Percentiles rank a stretch among this genome's conserved stretches.
phyloP scores from a whole-genome alignment of 768 basidiomycete genomes.

The Boletus rubroflammeus region DNA sequence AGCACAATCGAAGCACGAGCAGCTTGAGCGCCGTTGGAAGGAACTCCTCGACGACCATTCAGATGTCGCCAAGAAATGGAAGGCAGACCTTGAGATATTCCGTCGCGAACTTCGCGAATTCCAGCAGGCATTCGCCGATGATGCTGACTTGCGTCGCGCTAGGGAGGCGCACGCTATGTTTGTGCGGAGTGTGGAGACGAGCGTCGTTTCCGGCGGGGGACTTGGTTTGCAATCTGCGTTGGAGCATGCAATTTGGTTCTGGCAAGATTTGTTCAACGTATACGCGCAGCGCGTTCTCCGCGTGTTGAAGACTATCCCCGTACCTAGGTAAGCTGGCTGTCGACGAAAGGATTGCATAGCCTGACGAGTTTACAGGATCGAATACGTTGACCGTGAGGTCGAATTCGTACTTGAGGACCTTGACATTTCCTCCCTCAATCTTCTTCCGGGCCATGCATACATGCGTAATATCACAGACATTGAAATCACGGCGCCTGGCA shows the following conservation, averaged over 20 bases:
- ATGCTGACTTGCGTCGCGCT: slow-evolving; percentile 47
- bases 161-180: slow-evolving; percentile 48
- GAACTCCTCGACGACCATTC: slow-evolving; percentile 44
- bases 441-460: slow-evolving; percentile 68
- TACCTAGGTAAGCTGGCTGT: slow-evolving; percentile 51
- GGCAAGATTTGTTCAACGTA: slow-evolving; percentile 78
- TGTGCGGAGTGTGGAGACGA: slow-evolving; percentile 45
- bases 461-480: slow-evolving; percentile 68
- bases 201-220: slow-evolving; percentile 36
- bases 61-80: slow-evolving; percentile 47
- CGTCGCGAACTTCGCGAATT: slow-evolving; percentile 44
- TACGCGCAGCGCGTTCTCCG: slow-evolving; percentile 59
- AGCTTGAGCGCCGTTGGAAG: slow-evolving; percentile 50
- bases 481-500: slow-evolving; percentile 45
- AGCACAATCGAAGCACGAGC: slow-evolving; percentile 35
- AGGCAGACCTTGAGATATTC: slow-evolving; percentile 42
- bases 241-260: slow-evolving; percentile 70
- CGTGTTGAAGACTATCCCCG: slow-evolving; percentile 59
- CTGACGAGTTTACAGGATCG: slow-evolving; percentile 44
- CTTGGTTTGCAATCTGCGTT: slow-evolving; percentile 48
- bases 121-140: slow-evolving; percentile 43
- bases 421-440: slow-evolving; percentile 60
- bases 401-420: slow-evolving; percentile 77
- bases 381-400: slow-evolving; percentile 63
- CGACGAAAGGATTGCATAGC: background rate